These are phyloP conservation scores for Dictyostelium citrinum DNA, from an alignment of 78 protist genomes.

Conservation along the genomic window DNA sequence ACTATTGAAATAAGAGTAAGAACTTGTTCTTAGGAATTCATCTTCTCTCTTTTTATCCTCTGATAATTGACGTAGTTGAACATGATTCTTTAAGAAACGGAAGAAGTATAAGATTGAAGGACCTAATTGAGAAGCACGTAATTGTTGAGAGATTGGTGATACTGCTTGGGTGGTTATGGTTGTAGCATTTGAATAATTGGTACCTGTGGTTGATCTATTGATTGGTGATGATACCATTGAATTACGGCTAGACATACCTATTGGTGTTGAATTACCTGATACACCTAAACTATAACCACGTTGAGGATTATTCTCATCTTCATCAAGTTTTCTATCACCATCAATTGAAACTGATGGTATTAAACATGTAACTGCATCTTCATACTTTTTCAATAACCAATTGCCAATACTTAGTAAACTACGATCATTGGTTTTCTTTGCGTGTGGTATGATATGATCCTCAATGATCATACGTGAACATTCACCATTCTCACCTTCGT, in stretches of 20 bases:
- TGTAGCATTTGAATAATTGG: neutral
- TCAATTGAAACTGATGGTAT: slow-evolving; percentile 15
- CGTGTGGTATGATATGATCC: slow-evolving; percentile 69
- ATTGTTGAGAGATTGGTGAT: neutral
- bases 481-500: slow-evolving; percentile 71
- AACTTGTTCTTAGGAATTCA: slow-evolving; percentile 47
- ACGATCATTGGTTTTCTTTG: slow-evolving; percentile 60
- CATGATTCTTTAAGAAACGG: slow-evolving; percentile 40
- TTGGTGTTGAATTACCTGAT: slow-evolving; percentile 12
- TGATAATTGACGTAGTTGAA: neutral
- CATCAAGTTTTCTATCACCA: neutral
- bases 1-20: slow-evolving; percentile 35
- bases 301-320: neutral
- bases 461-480: slow-evolving; percentile 34
- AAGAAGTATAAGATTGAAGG: slow-evolving; percentile 50
- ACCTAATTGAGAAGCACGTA: slow-evolving; percentile 35
- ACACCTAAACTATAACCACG: neutral
- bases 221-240: neutral
- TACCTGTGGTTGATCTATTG: neutral
- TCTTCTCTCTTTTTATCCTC: slow-evolving; percentile 50
- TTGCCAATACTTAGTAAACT: neutral
- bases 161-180: neutral
- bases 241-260: neutral
- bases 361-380: slow-evolving; percentile 35
- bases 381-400: slow-evolving; percentile 58